Percentiles rank a stretch among this genome's conserved stretches.
These are phyloP conservation scores for Phaeosphaeriaceae sp. DNA, from an alignment of 2,329 filamentous ascomycete genomes.

Conservation along the genomic window DNA sequence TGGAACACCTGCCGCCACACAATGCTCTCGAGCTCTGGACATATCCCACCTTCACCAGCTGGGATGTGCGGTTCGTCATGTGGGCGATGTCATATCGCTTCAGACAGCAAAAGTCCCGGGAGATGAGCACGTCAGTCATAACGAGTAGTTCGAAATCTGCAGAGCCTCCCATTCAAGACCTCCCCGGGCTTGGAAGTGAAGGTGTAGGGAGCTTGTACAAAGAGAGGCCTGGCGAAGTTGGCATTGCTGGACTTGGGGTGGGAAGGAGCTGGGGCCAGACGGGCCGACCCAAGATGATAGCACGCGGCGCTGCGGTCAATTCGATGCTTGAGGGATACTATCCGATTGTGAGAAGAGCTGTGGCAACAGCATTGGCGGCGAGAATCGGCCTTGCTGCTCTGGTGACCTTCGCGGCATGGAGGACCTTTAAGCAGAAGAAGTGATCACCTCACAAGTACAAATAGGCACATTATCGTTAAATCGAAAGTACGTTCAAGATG, in stretches of 20 bases:
- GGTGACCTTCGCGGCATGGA: conserved; percentile 30
- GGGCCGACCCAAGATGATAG: conserved; percentile 47
- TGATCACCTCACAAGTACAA: not conserved
- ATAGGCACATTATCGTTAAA: not conserved
- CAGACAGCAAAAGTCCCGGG: conserved; percentile 46
- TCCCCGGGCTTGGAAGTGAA: conserved; percentile 31
- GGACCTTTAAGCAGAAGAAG: conserved; percentile 14
- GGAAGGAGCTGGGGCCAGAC: conserved; percentile 49
- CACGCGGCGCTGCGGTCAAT: conserved; percentile 52
- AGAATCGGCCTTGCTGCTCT: conserved; percentile 40
- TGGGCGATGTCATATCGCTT: conserved; percentile 67
- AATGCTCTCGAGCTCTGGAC: conserved; percentile 70
- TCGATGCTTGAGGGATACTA: conserved; percentile 63
- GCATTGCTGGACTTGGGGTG: conserved; percentile 55
- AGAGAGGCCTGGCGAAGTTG: conserved; percentile 52
- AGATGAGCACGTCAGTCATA: conserved; percentile 28
- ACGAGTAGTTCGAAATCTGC: conserved; percentile 14
- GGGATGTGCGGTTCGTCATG: conserved; percentile 67
- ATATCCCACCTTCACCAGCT: conserved; percentile 72
- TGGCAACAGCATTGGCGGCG: conserved; percentile 53
- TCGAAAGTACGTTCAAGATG: not conserved
- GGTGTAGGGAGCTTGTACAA: conserved; percentile 27
- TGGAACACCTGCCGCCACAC: conserved; percentile 71
- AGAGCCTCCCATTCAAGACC: conserved; percentile 32
- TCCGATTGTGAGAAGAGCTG: conserved; percentile 57